Base-by-base conservation (phyloP, 495 filamentous ascomycete genomes). In the Oidiodendron maius region DNA sequence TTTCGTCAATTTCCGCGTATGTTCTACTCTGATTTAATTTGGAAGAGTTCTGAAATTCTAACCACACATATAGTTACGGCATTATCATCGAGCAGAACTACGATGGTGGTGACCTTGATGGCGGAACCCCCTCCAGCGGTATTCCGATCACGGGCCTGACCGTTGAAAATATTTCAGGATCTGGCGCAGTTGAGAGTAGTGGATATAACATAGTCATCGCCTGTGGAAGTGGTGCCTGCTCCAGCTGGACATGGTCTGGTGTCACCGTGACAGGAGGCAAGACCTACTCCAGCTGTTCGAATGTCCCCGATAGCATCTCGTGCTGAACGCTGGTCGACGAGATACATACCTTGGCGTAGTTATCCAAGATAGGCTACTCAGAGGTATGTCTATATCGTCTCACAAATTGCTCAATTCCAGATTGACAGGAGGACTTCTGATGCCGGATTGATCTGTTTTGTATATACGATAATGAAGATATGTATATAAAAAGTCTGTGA, bases 41-140 rank as follows among this genome's bases (percentile, higher is more conserved):
- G n/a, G n/a, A n/a, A n/a, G n/a, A n/a, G n/a, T n/a, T n/a, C n/a
- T n/a, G n/a, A n/a, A n/a, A n/a, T n/a, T n/a, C n/a, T n/a, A n/a
- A n/a, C n/a, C n/a, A n/a, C n/a, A n/a, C n/a, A n/a, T n/a, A n/a
- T n/a, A n/a, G n/a, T n/a, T 81, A 84, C 60, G 83, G 81, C 44
- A 77, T 87, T 43, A 69, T 82, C 46, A 76, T 86, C 40, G 63
- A 84, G 64, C 83, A 87, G 63, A 80, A 82, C 58, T 86, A 85
- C 58, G 81, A 82, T 41, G 66, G 64, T 51, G 75, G 71, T 3
- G 80, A 72, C 17, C 76, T 75, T 22, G 72, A 44, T 5, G n/a
- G n/a, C n/a, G n/a, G n/a, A n/a, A n/a, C n/a, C n/a, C 74, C 80
- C 21, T 80, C 80, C 4, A 72, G 55, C 39, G 80, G 81, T 22